These are phyloP conservation scores for Magnolia kwangsiensis DNA, from an alignment of 164 flowering plant genomes.

Conservation along the genomic window DNA sequence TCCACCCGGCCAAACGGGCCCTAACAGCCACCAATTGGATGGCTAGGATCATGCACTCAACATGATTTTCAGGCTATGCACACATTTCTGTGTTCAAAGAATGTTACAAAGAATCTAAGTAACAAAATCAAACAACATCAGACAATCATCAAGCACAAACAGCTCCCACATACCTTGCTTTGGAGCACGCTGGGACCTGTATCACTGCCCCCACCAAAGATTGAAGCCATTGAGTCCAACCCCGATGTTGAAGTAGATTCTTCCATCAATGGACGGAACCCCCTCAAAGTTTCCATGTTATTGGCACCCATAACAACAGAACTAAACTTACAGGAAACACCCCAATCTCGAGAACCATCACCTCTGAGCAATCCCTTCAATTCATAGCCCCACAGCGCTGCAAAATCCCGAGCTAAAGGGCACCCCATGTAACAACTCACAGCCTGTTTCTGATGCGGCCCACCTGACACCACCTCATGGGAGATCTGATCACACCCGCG, in stretches of 20 bases:
- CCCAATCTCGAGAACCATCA: constrained; percentile 12
- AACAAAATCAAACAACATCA: too few relatives aligned
- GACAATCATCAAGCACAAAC: background rate
- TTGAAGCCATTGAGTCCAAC: constrained; percentile 7
- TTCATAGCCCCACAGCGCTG: constrained; percentile 57
- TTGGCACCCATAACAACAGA: constrained; percentile 11
- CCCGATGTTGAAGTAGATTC: constrained; percentile 16
- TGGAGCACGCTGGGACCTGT: constrained; percentile 27
- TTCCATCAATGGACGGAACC: constrained; percentile 4
- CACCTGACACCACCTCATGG: constrained; percentile 25
- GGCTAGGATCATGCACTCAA: too few relatives aligned
- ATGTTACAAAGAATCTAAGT: too few relatives aligned
- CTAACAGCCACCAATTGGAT: too few relatives aligned
- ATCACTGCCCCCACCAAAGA: constrained; percentile 16
- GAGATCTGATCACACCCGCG: constrained; percentile 44
- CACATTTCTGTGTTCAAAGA: too few relatives aligned
- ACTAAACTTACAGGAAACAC: constrained; percentile 14
- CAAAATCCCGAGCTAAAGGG: constrained; percentile 72
- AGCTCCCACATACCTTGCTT: constrained; percentile 31
- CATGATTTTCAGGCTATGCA: too few relatives aligned
- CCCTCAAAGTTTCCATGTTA: constrained; percentile 8
- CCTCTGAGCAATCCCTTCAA: constrained; percentile 20
- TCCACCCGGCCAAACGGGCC: too few relatives aligned
- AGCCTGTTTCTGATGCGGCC: constrained; percentile 37
- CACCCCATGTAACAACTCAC: constrained; percentile 52